Percentiles rank a stretch among this genome's conserved stretches.
Evolutionary conservation across 495 filamentous ascomycete genomes (phyloP).

Genomic region (Aspergillus incahuasiensis): DNA sequence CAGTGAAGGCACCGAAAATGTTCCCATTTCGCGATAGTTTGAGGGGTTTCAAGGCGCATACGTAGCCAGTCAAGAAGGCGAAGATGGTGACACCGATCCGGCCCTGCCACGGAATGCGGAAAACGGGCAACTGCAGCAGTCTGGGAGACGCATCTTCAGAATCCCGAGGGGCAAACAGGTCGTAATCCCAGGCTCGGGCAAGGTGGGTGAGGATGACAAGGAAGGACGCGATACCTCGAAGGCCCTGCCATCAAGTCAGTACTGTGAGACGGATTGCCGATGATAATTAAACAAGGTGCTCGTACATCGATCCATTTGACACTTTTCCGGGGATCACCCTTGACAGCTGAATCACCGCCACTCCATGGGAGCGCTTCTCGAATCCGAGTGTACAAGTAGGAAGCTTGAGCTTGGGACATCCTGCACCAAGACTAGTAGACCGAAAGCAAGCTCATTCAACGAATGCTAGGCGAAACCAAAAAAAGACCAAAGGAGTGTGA

Average conservation of each 20-base stretch:
- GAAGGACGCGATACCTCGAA: constrained; percentile 60
- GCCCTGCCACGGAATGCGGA: constrained; percentile 61
- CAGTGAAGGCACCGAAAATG: constrained; percentile 45
- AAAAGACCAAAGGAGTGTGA: not conserved
- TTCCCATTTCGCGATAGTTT: constrained; percentile 55
- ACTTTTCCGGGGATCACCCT: constrained; percentile 46
- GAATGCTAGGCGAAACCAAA: not conserved
- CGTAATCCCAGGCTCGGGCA: constrained; percentile 53
- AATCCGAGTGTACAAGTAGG: constrained; percentile 28
- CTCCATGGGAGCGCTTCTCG: constrained; percentile 33
- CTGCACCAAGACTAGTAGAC: constrained; percentile 18
- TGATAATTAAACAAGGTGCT: not conserved
- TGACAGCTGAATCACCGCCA: constrained; percentile 25
- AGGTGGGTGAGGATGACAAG: constrained; percentile 62
- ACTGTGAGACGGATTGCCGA: not conserved
- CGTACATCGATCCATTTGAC: constrained; percentile 69
- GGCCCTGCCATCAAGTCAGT: constrained; percentile 40
- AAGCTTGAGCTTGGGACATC: constrained; percentile 23
- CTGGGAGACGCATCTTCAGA: constrained; percentile 43
- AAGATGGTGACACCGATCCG: constrained; percentile 63
- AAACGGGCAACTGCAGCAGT: constrained; percentile 54
- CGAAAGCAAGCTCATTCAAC: not conserved
- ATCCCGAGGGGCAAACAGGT: constrained; percentile 52
- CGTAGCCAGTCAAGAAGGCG: constrained; percentile 63
- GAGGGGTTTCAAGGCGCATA: constrained; percentile 62